These are phyloP conservation scores for Pseudomicrostroma phylloplanum DNA, from an alignment of 1,284 basidiomycete species.

Conservation along the genomic window DNA sequence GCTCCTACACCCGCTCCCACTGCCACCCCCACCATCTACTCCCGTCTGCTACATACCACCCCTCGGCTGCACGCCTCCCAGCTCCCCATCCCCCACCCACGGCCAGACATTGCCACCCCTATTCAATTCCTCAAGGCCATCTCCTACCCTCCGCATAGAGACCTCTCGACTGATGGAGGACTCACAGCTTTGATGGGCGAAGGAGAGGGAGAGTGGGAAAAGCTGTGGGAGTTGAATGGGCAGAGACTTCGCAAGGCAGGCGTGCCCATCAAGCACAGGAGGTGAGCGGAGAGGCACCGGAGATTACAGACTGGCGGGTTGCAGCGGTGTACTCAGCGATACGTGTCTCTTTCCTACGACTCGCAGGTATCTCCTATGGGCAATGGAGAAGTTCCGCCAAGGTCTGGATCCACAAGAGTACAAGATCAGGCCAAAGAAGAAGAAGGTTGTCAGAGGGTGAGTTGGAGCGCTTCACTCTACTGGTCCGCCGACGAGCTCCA, in stretches of 20 bases:
- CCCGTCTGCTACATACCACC: not conserved
- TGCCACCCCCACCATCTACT: not conserved
- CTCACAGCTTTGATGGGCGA: not conserved
- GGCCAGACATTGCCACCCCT: not conserved
- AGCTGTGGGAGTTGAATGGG: constrained; percentile 3
- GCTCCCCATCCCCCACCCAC: not conserved
- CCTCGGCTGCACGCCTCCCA: not conserved
- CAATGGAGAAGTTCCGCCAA: constrained; percentile 14
- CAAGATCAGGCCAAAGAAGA: constrained; percentile 7
- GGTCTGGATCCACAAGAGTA: constrained; percentile 8
- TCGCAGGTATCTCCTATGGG: constrained; percentile 14
- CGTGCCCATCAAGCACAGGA: constrained; percentile 8
- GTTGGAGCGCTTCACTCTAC: not conserved
- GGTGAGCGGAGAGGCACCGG: not conserved
- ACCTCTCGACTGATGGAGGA: not conserved
- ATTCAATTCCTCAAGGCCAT: not conserved
- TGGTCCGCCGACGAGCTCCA: not conserved
- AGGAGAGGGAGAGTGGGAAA: not conserved
- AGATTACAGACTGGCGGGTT: too few relatives aligned
- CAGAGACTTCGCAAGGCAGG: constrained; percentile 7
- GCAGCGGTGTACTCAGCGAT: too few relatives aligned
- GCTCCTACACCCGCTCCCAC: not conserved
- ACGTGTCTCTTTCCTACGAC: not conserved
- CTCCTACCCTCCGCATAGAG: not conserved
- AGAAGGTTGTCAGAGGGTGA: constrained; percentile 13